Evolutionary conservation across 345 rosid species (phyloP).

Genomic region (Luvunga scandens): DNA sequence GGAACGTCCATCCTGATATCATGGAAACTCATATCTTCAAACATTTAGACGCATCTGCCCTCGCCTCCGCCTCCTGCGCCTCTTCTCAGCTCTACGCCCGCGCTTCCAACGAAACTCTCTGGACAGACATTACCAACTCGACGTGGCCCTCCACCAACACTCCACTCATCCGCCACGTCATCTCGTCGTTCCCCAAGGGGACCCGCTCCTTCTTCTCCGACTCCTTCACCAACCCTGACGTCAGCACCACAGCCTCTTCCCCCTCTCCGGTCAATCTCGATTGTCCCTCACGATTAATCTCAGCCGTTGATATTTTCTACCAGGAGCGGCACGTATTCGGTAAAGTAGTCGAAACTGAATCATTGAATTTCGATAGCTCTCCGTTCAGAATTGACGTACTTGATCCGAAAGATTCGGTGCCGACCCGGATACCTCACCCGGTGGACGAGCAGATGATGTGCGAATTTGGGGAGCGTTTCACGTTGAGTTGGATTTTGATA

Average conservation of each 20-base stretch:
- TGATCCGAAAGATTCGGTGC: slow-evolving; percentile 55
- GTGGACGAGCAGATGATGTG: slow-evolving; percentile 34
- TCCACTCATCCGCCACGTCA: slow-evolving; percentile 34
- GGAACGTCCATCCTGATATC: slow-evolving; percentile 55
- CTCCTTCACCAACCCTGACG: slow-evolving; percentile 36
- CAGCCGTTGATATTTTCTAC: slow-evolving; percentile 67
- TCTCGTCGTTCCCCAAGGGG: slow-evolving; percentile 43
- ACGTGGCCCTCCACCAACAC: slow-evolving; percentile 72
- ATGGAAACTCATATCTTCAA: slow-evolving; percentile 56
- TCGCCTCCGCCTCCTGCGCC: slow-evolving; percentile 57
- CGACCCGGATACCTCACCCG: slow-evolving; percentile 43
- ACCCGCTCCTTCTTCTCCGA: slow-evolving; percentile 73
- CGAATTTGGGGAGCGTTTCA: slow-evolving; percentile 38
- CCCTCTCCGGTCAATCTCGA: background rate
- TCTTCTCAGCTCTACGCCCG: slow-evolving; percentile 51
- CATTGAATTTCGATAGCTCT: slow-evolving; percentile 54
- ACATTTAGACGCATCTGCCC: slow-evolving; percentile 65
- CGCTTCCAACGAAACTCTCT: slow-evolving; percentile 38
- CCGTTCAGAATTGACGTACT: slow-evolving; percentile 75
- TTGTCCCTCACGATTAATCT: slow-evolving; percentile 39
- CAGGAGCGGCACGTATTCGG: slow-evolving; percentile 36
- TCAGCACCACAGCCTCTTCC: background rate
- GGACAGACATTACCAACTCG: slow-evolving; percentile 51
- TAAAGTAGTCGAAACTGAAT: slow-evolving; percentile 55
- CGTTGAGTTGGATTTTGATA: slow-evolving; percentile 71